These are phyloP conservation scores for Pestalotiopsis sp. DNA, from an alignment of 2,329 filamentous ascomycete genomes.

Conservation along the genomic window DNA sequence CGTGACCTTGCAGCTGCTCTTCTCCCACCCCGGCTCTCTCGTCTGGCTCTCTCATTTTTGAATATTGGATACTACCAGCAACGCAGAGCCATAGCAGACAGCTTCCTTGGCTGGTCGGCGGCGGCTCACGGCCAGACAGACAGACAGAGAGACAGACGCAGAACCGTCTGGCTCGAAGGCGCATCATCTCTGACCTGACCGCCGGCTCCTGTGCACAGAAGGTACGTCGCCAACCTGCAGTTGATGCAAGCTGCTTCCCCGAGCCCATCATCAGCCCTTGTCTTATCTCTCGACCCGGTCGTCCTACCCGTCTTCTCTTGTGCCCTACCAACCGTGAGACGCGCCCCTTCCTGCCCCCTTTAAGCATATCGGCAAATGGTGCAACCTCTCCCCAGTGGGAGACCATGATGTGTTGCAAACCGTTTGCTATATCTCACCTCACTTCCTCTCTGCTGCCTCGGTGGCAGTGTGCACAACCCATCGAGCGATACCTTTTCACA, in stretches of 20 bases:
- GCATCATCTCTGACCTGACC: constrained; percentile 11
- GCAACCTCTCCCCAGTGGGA: background rate
- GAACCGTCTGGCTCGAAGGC: background rate
- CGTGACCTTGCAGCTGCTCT: background rate
- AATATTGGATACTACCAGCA: background rate
- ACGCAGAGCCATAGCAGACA: background rate
- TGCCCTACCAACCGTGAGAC: background rate
- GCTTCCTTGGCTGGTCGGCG: background rate
- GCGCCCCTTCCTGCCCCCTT: background rate
- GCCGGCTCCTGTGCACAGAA: constrained; percentile 7
- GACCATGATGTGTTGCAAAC: background rate
- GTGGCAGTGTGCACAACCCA: background rate
- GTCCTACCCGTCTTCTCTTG: background rate
- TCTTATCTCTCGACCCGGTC: background rate
- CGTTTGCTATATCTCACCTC: background rate
- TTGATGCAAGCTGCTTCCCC: background rate
- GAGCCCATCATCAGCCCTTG: background rate
- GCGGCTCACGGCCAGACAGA: background rate
- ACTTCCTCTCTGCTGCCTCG: background rate
- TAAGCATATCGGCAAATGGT: background rate
- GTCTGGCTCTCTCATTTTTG: background rate
- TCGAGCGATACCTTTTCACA: background rate
- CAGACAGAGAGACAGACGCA: no score
- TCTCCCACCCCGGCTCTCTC: background rate
- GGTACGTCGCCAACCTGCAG: constrained; percentile 5